phyloP scores from a whole-genome alignment of 371 early-diverging fungal genomes.

The Mucor circinelloides region DNA sequence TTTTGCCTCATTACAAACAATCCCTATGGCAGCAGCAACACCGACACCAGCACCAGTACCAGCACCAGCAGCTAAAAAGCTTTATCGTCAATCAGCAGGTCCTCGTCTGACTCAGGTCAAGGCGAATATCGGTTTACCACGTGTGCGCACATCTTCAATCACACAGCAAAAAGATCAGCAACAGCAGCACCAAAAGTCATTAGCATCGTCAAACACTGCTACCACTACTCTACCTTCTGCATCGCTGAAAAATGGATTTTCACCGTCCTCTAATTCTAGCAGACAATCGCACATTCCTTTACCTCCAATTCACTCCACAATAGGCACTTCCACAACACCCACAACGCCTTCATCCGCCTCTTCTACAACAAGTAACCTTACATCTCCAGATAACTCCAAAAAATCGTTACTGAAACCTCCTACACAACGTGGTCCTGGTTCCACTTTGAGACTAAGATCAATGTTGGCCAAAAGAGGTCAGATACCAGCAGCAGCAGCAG shows the following conservation, averaged over 20 bases:
- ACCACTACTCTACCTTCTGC: not conserved
- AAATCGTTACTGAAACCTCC: conserved; percentile 30
- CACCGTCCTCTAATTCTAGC: not conserved
- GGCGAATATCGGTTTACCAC: conserved; percentile 28
- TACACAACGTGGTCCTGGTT: conserved; percentile 39
- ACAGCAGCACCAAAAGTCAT: conserved; percentile 10
- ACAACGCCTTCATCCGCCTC: conserved; percentile 8
- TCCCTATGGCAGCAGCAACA: conserved; percentile 4
- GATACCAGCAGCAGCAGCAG: not conserved
- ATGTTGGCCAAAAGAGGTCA: conserved; percentile 34
- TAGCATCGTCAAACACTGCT: not conserved
- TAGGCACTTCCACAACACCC: not conserved
- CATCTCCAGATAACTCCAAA: conserved; percentile 17
- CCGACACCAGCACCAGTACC: not conserved
- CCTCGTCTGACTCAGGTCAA: conserved; percentile 29
- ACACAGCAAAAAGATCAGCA: conserved; percentile 20
- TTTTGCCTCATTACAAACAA: conserved; percentile 10
- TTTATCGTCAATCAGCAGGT: conserved; percentile 27
- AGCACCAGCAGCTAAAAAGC: conserved; percentile 10
- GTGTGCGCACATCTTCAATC: conserved; percentile 32
- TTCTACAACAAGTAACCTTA: not conserved
- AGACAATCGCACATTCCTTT: conserved; percentile 12
- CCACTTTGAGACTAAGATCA: conserved; percentile 35
- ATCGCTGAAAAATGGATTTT: conserved; percentile 1
- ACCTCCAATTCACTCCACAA: conserved; percentile 1